These are phyloP conservation scores for Acanthochlamys bracteata DNA, from an alignment of 106 monocot species.

Conservation along the genomic window DNA sequence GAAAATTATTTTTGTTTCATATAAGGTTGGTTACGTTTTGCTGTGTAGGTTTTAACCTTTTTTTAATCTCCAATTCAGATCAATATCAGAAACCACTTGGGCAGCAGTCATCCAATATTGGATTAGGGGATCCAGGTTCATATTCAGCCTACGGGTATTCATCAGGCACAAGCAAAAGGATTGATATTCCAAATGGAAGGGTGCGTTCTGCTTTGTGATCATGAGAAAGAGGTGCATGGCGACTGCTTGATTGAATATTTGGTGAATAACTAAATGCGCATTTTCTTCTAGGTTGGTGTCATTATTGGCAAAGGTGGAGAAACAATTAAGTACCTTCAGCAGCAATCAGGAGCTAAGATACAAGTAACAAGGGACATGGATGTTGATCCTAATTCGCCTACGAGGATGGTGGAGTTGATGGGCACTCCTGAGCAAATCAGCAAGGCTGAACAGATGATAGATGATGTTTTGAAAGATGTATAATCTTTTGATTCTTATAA, in stretches of 20 bases:
- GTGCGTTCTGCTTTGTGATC: conserved; percentile 14
- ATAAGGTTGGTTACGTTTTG: not conserved
- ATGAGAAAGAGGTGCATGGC: not conserved
- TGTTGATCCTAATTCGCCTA: conserved; percentile 54
- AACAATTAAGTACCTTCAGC: conserved; percentile 77
- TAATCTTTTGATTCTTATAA: not conserved
- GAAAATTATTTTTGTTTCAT: not conserved
- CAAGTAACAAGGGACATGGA: conserved; percentile 82
- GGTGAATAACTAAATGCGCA: not conserved
- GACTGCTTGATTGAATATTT: too few relatives aligned
- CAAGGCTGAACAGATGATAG: conserved; percentile 75
- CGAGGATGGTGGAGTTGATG: conserved; percentile 59
- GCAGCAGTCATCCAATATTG: conserved; percentile 27
- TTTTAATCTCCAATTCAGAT: conserved; percentile 16
- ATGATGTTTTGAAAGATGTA: conserved; percentile 69
- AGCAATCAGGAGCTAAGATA: conserved; percentile 85
- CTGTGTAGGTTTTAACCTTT: not conserved
- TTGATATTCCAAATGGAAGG: conserved; percentile 82
- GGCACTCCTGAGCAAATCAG: conserved; percentile 77
- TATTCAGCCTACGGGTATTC: conserved; percentile 22
- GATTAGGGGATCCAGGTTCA: not conserved
- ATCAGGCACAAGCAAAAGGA: conserved; percentile 63
- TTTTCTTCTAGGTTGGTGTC: conserved; percentile 61
- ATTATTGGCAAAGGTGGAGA: conserved; percentile 90
- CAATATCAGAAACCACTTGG: conserved; percentile 28